Base-by-base conservation (phyloP, 768 basidiomycete species). In the Galerina sulciceps region DNA sequence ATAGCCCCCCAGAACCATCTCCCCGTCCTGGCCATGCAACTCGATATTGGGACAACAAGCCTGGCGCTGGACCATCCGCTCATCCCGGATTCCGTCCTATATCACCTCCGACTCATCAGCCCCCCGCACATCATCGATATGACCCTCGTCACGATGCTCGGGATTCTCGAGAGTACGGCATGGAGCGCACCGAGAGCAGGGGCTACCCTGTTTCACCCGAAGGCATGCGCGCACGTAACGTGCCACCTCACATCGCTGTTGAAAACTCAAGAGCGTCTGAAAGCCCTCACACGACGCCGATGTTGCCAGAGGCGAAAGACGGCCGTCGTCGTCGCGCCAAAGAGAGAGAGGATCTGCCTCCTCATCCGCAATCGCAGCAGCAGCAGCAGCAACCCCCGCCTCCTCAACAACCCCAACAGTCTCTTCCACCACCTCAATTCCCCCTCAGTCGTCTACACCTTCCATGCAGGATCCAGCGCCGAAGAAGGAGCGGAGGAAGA, bases 11-110 rank as follows among this genome's bases (percentile, higher is more conserved):
- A 51, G 83, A 86, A 44, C 79, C 82, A 0, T 90, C 89, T 1
- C 88, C 89, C 3, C 81, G 87, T 23, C 60, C 57, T 18, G 79
- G 80, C 1, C 83, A 82, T 34, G 65, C 75, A 4, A 71, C 77
- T 14, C 67, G 80, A 6, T 84, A 85, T 65, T 90, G 88, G 88
- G 89, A 90, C 14, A 72, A 81, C 34, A 87, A 86, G 67, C 84
- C 77, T 1, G 72, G 74, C 52, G 74, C 75, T 9, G 65, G 74
- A 13, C 67, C 67, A 22, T 68, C 69, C 6, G 54, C 55, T 4
- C 74, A 73, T 52, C 42, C 72, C 45, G 53, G 72, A 11, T 63
- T 75, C 36, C 73, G 69, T 47, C 57, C 68, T 31, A 67, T 75
- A 4, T 73, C 76, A 51, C 76, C 71, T 22, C 71, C 69, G 2